Conservation (phyloP, 257 asterid genomes). For the Solanum virginianum region DNA sequence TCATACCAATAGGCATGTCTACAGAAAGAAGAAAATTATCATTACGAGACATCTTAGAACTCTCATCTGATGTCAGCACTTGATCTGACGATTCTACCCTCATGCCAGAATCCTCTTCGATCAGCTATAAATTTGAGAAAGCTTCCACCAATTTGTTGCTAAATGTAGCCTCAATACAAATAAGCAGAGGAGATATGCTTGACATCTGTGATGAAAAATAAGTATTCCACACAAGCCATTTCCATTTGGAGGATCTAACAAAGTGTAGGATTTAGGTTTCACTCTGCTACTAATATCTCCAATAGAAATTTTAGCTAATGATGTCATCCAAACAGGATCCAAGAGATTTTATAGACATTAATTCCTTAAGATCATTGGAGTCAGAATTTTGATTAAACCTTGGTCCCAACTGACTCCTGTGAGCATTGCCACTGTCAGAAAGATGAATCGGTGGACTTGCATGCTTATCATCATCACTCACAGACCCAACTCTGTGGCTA, state of each 20-base stretch:
- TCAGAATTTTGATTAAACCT: slow-evolving; percentile 23
- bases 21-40: slow-evolving; percentile 68
- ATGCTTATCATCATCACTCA: slow-evolving; percentile 30
- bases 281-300: slow-evolving; percentile 63
- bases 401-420: slow-evolving; percentile 16
- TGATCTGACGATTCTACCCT: slow-evolving; percentile 53
- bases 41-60: slow-evolving; percentile 22
- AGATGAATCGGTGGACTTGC: slow-evolving; percentile 49
- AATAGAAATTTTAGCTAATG: slow-evolving; percentile 80
- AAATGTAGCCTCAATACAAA: no score
- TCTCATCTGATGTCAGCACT: slow-evolving; percentile 15
- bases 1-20: slow-evolving; percentile 85
- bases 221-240: no score
- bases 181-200: no score
- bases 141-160: no score
- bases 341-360: slow-evolving; percentile 57
- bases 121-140: no score
- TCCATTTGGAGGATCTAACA: no score
- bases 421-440: slow-evolving; percentile 51
- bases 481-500: slow-evolving; percentile 29
- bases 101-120: no score
- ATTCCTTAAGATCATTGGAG: slow-evolving; percentile 35
- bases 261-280: no score
- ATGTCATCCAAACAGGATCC: slow-evolving; percentile 93
- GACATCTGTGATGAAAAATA: no score